phyloP scores from a whole-genome alignment of 2,329 filamentous ascomycete genomes.

The Botrytis sinoallii region DNA sequence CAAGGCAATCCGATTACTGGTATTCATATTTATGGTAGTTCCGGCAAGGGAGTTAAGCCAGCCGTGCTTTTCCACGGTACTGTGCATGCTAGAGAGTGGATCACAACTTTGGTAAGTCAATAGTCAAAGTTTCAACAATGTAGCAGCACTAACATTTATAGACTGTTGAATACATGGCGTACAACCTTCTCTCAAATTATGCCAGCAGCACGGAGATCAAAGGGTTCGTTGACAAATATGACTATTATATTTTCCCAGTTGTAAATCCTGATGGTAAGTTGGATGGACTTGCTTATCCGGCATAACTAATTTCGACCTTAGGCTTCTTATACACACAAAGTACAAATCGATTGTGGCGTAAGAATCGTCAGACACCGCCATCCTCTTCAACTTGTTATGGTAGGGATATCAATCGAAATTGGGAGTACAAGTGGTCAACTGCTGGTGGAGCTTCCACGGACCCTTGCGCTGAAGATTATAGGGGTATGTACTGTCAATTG shows the following conservation, averaged over 20 bases:
- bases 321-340: slow-evolving; percentile 59
- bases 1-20: slow-evolving; percentile 45
- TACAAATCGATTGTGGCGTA: slow-evolving; percentile 58
- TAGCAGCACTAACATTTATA: neutral
- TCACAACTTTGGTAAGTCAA: slow-evolving; percentile 44
- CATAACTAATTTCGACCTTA: slow-evolving; percentile 26
- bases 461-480: slow-evolving; percentile 51
- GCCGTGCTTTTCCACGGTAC: slow-evolving; percentile 56
- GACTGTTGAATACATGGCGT: slow-evolving; percentile 51
- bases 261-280: slow-evolving; percentile 57
- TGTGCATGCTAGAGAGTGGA: slow-evolving; percentile 61
- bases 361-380: slow-evolving; percentile 49
- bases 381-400: slow-evolving; percentile 45
- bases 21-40: slow-evolving; percentile 53
- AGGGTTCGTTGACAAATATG: slow-evolving; percentile 56
- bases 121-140: neutral
- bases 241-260: slow-evolving; percentile 63
- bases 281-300: neutral
- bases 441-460: slow-evolving; percentile 48
- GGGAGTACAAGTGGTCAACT: slow-evolving; percentile 49
- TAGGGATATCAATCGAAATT: slow-evolving; percentile 59
- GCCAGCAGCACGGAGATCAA: slow-evolving; percentile 40
- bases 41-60: slow-evolving; percentile 45
- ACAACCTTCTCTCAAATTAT: slow-evolving; percentile 49
- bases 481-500: slow-evolving; percentile 30